These are phyloP conservation scores for Aspergillus calidoustus DNA, from an alignment of 2,329 filamentous ascomycete species.

Conservation along the genomic window DNA sequence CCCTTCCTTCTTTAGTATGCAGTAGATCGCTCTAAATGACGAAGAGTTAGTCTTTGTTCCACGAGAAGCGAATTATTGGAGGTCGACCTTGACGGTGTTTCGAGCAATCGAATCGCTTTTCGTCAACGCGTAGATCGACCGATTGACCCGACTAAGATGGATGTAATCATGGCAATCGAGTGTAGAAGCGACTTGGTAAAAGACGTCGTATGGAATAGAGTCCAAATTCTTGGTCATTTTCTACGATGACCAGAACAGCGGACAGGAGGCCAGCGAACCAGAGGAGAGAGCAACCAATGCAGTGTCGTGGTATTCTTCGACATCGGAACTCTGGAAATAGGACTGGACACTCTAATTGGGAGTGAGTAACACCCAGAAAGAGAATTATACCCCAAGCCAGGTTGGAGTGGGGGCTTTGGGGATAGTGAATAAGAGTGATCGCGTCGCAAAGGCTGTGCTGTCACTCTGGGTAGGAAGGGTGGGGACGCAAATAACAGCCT, in stretches of 20 bases:
- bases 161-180: slow-evolving; percentile 64
- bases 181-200: slow-evolving; percentile 60
- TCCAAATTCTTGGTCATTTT: slow-evolving; percentile 41
- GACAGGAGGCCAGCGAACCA: slow-evolving; percentile 6
- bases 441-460: background rate
- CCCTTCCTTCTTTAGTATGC: slow-evolving; percentile 51
- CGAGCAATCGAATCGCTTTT: slow-evolving; percentile 62
- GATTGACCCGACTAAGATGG: slow-evolving; percentile 59
- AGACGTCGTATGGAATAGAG: slow-evolving; percentile 66
- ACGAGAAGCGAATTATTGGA: background rate
- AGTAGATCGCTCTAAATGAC: slow-evolving; percentile 45
- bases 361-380: slow-evolving; percentile 3
- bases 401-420: background rate
- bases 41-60: slow-evolving; percentile 19
- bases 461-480: background rate
- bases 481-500: too few relatives aligned
- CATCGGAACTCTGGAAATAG: slow-evolving; percentile 8
- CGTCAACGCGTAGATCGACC: slow-evolving; percentile 56
- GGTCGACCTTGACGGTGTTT: slow-evolving; percentile 60
- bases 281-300: slow-evolving; percentile 5
- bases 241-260: slow-evolving; percentile 26
- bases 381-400: background rate
- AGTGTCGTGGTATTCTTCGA: slow-evolving; percentile 2
- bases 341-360: background rate
- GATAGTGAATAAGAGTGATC: background rate